Evolutionary conservation across 1,139 yeast genomes (phyloP), one percentile per base, ranked within the genome.

Genomic region (Yamadazyma pseudoaaseri): DNA sequence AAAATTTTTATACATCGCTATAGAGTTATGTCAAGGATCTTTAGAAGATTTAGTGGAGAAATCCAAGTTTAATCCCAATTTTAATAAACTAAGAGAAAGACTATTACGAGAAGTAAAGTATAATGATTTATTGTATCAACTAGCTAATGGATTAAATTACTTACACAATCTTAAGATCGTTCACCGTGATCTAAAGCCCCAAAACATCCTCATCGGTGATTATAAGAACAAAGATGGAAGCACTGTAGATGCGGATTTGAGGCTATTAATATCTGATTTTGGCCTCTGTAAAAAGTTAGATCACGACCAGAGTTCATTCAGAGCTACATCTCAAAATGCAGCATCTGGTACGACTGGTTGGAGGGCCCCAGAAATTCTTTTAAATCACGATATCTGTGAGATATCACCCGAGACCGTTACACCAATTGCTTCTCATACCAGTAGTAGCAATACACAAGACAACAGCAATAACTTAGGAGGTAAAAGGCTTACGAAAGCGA

Each of bases 271-370:
- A 18, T 89, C 97, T 1, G 99, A 92, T 58, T 94, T 92, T 64
- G 99, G 99, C 0, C 72, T 92, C 16, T 92, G 98, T 58, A 90
- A 92, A 53, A 86, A 85, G 52, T 63, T 92, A 35, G 98, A 92
- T 43, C 79, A 81, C 12, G 97, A 89, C 48, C 97, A 92, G 57
- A 85, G 96, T 1, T 86, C 96, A 6, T 92, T 92, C 56, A 74
- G 92, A 44, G 95, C 97, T 0, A 90, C 96, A 1, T 81, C 92
- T 1, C 89, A 89, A 20, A 84, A 87, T 51, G 95, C 95, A 8
- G 96, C 97, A 0, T 67, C 66, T 48, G 99, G 99, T 2, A 92
- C 98, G 0, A 78, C 92, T 6, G 99, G 99, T 1, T 92, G 98
- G 98, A 75, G 97, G 47, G 97, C 98, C 0, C 98, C 98, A 0